phyloP scores from a whole-genome alignment of 768 basidiomycete species.

The Tricholoma terreum region DNA sequence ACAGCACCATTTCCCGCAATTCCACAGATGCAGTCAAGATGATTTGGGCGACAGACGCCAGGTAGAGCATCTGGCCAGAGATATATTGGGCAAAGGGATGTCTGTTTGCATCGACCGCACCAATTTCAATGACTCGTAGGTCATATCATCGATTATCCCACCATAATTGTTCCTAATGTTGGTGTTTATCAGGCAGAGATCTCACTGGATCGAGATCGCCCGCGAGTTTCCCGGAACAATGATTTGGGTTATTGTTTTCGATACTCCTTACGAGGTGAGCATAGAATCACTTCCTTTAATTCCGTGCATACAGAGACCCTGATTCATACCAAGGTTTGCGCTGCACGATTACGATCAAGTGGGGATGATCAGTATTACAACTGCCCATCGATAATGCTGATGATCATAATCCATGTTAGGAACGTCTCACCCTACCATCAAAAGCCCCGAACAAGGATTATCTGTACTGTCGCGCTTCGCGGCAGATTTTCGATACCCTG shows the following conservation, averaged over 20 bases:
- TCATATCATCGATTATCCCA: constrained; percentile 9
- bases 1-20: constrained; percentile 54
- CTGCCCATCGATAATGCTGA: constrained; percentile 8
- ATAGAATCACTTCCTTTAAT: constrained; percentile 8
- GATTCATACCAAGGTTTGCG: constrained; percentile 49
- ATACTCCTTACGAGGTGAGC: constrained; percentile 71
- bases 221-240: constrained; percentile 58
- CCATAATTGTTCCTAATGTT: constrained; percentile 8
- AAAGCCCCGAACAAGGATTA: constrained; percentile 52
- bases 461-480: constrained; percentile 64
- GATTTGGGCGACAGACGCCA: constrained; percentile 63
- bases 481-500: constrained; percentile 55
- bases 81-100: constrained; percentile 49
- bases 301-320: constrained; percentile 10
- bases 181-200: constrained; percentile 50
- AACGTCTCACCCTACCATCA: constrained; percentile 74
- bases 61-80: constrained; percentile 61
- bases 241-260: constrained; percentile 75
- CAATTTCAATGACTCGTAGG: constrained; percentile 67
- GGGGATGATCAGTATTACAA: constrained; percentile 25
- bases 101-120: constrained; percentile 82
- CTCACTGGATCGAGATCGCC: constrained; percentile 74
- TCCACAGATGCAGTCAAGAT: constrained; percentile 77
- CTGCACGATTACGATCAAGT: constrained; percentile 57
- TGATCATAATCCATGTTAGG: constrained; percentile 40